Base-by-base conservation (phyloP, 2,329 filamentous ascomycete genomes). In the Pezicula radicicola region DNA sequence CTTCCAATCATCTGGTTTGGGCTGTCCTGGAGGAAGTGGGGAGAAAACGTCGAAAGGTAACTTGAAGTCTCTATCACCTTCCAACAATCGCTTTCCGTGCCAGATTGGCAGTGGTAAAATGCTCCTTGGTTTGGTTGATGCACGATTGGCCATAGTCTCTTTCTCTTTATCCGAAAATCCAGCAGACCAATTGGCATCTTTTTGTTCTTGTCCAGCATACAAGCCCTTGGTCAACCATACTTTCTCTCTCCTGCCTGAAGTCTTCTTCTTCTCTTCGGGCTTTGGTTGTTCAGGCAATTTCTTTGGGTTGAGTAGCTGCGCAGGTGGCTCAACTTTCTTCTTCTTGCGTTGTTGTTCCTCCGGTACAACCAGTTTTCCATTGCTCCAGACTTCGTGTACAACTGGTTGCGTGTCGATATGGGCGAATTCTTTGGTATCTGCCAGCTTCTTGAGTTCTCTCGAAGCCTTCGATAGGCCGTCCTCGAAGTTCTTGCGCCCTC, bases 1-100 rank as follows among this genome's bases (percentile, higher is more conserved):
- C 60, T 86, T 85, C 88, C 92, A 99, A 63, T 96, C 91, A 60
- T 95, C 87, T 1, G 93, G 92, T 70, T 96, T 96, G 21, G 91
- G 89, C 66, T 96, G 89, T 46, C 89, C 91, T 2, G 85, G 83
- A 3, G 90, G 88, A 18, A 96, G 80, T 3, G 93, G 93, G 49
- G 91, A 89, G 75, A 93, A 97, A 45, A 96, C 78, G 66, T 96
- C 88, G 64, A 84, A 97, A 0, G 94, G 94, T 28, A 99, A 75
- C 69, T 91, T 91, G 72, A 96, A 97, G 67, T 95, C 85, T 47
- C 88, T 80, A 13, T 87, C 87, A 54, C 81, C 76, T 49, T 91
- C 80, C 52, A 97, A 70, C 49, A 87, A 74, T 47, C 86, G 81
- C 55, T 90, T 74, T 2, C 89, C 89, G 51, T 82, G 82, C 67